These are phyloP conservation scores for Colletotrichum graminicola DNA, from an alignment of 2,329 filamentous ascomycete genomes.

Conservation along the genomic window DNA sequence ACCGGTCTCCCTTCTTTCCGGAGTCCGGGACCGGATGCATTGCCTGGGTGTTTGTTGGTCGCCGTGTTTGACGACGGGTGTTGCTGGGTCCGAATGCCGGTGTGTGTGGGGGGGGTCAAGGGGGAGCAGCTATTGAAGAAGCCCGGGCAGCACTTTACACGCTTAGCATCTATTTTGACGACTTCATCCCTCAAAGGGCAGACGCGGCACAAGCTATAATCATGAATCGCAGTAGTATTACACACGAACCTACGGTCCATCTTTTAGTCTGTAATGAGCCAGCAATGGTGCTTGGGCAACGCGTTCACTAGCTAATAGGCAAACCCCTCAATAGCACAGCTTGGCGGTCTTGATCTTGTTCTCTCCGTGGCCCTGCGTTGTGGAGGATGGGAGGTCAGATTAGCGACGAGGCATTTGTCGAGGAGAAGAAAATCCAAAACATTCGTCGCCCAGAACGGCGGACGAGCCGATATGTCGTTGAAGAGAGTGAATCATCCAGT, in stretches of 20 bases:
- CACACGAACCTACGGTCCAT: too few species aligned
- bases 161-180: background rate
- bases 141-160: too few species aligned
- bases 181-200: background rate
- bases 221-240: background rate
- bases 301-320: background rate
- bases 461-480: background rate
- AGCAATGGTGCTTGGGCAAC: background rate
- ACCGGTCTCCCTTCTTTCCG: background rate
- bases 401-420: background rate
- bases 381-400: background rate
- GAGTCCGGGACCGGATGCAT: background rate
- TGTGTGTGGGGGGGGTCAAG: too few species aligned
- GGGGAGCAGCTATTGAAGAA: background rate
- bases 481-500: background rate
- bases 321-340: too few species aligned
- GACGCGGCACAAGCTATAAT: background rate
- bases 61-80: too few species aligned
- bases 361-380: background rate
- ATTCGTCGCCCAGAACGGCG: too few species aligned
- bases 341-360: background rate
- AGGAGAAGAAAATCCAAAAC: background rate
- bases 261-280: too few species aligned
- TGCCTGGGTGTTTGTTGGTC: too few species aligned
- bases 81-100: too few species aligned